These are phyloP conservation scores for Debaryomyces tyrocola DNA, from an alignment of 805 yeast species.

Conservation along the genomic window DNA sequence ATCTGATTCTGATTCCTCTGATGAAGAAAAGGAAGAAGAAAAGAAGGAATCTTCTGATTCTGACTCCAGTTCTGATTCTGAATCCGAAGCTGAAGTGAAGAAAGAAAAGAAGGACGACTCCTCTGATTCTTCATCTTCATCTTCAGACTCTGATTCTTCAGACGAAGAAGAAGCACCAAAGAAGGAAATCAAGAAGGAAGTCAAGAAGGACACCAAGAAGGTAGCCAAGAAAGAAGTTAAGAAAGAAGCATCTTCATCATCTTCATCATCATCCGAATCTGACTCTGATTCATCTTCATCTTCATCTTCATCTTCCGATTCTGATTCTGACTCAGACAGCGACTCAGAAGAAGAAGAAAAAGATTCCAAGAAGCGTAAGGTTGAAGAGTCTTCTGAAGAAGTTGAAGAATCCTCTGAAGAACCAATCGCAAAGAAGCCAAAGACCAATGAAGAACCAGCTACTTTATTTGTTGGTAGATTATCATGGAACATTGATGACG, in stretches of 20 bases:
- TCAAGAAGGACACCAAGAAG: slow-evolving; percentile 13
- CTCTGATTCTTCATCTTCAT: slow-evolving; percentile 22
- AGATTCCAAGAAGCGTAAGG: slow-evolving; percentile 20
- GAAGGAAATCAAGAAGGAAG: slow-evolving; percentile 13
- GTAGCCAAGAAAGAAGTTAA: slow-evolving; percentile 12
- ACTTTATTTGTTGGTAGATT: slow-evolving; percentile 96
- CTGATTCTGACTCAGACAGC: slow-evolving; percentile 27
- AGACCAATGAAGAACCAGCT: slow-evolving; percentile 67
- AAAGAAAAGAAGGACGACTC: slow-evolving; percentile 16
- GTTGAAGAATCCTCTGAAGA: slow-evolving; percentile 16
- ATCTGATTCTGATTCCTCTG: slow-evolving; percentile 27
- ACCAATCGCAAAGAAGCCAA: slow-evolving; percentile 51
- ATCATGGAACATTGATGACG: slow-evolving; percentile 96
- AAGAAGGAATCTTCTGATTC: slow-evolving; percentile 15
- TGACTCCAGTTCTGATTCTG: slow-evolving; percentile 26
- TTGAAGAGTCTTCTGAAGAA: slow-evolving; percentile 37
- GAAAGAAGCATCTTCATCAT: slow-evolving; percentile 13
- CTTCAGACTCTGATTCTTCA: slow-evolving; percentile 27
- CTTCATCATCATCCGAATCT: slow-evolving; percentile 19
- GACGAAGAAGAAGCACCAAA: slow-evolving; percentile 28
- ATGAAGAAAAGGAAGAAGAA: slow-evolving; percentile 20
- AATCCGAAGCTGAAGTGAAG: slow-evolving; percentile 26
- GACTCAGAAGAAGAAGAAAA: slow-evolving; percentile 19
- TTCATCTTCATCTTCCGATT: slow-evolving; percentile 22
- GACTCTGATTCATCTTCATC: slow-evolving; percentile 24